Evolutionary conservation across 108 stramenopile species (phyloP), one percentile per base, ranked within the genome.

Genomic region (Fragilaria crotonensis): DNA sequence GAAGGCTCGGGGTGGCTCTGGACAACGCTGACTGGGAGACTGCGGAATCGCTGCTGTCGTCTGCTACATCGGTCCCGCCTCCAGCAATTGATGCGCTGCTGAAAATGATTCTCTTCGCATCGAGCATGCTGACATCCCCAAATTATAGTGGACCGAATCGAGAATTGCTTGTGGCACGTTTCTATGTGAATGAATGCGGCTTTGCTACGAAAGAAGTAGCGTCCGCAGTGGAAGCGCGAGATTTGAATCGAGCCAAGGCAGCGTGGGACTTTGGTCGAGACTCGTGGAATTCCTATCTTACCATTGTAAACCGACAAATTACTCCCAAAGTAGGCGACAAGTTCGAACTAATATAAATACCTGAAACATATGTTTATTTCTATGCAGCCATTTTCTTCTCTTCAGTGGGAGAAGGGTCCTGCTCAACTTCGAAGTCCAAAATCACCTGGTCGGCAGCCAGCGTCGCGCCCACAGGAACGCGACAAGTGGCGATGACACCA

Each of bases 231-330:
- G 56, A 68, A 20, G 54, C 52, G 17, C 33, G 61, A 45, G 80
- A 87, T 64, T 23, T 45, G 22, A 30, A 26, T 17, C 61, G 71
- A 19, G 75, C 81, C 0, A 25, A 71, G 25, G 72, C 48, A 18
- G 82, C 82, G 32, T 87, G 79, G 81, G 77, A 81, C 25, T 83
- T 79, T 71, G 85, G 85, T 28, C 68, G 57, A 30, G 81, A 87
- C 73, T 77, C 72, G 19, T 87, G 69, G 69, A 87, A 87, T 65
- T 75, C 73, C 14, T 87, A 83, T 26, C 74, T 79, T 48, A 71
- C 72, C 28, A 71, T 83, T 31, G 73, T 87, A 30, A 87, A 87
- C 59, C 63, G 67, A 48, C 48, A 51, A 7, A 81, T 87, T 70
- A 52, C 64, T 28, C 62, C 73, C 11, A 87, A 87, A 60, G 80